phyloP scores from a whole-genome alignment of 192 early-diverging fungal genomes.

The Coemansia sp. region DNA sequence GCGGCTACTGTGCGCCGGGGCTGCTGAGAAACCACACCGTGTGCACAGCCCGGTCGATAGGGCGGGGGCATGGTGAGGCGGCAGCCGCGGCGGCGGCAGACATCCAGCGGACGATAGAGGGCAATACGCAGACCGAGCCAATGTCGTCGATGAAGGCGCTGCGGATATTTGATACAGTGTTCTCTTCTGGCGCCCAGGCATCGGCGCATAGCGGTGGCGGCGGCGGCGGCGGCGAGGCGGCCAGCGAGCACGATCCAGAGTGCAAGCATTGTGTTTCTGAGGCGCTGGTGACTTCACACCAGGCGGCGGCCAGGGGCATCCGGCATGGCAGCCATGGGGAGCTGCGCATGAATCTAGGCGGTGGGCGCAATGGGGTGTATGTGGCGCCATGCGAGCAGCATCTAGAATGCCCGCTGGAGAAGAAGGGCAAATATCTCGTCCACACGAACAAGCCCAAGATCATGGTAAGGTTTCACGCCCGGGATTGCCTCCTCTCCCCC shows the following conservation, averaged over 20 bases:
- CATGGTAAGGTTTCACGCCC: conserved; percentile 46
- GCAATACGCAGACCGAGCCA: conserved; percentile 37
- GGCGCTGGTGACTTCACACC: conserved; percentile 22
- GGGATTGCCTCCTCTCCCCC: not conserved
- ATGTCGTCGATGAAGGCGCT: conserved; percentile 39
- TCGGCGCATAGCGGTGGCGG: not conserved
- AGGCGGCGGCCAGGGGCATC: conserved; percentile 16
- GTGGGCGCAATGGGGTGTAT: conserved; percentile 43
- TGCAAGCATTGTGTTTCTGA: conserved; percentile 43
- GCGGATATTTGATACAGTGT: conserved; percentile 32
- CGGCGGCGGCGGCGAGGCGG: not conserved
- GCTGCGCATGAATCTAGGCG: conserved; percentile 46
- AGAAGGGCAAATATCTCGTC: conserved; percentile 44
- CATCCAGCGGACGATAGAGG: conserved; percentile 18
- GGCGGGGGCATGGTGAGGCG: not conserved
- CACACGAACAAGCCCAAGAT: conserved; percentile 46
- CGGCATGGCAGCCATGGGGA: conserved; percentile 22
- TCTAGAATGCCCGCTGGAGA: conserved; percentile 43
- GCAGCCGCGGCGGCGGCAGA: not conserved
- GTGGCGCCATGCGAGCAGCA: conserved; percentile 46
- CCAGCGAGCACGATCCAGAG: conserved; percentile 17
- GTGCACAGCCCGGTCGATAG: not conserved
- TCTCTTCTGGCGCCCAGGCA: conserved; percentile 4
- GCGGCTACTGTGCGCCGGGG: not conserved
- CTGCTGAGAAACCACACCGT: conserved; percentile 1